phyloP scores from a whole-genome alignment of 2,329 filamentous ascomycete genomes.

The Coniochaeta hoffmannii region DNA sequence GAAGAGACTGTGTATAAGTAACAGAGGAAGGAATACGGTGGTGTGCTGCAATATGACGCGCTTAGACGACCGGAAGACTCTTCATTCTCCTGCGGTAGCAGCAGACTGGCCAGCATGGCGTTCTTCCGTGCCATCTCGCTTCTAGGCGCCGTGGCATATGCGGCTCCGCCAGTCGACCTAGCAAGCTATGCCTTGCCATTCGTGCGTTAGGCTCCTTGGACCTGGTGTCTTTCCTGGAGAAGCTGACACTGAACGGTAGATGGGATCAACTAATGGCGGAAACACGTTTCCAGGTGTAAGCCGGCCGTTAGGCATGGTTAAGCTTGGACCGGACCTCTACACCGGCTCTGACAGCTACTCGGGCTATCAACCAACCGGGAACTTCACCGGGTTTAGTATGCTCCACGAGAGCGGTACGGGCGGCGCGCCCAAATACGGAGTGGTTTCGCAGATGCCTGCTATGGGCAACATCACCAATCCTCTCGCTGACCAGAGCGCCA shows the following conservation, averaged over 20 bases:
- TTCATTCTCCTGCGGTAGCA: not conserved
- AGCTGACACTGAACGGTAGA: slow-evolving; percentile 22
- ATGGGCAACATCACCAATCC: slow-evolving; percentile 44
- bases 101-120: not conserved
- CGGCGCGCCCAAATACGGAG: slow-evolving; percentile 63
- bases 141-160: not conserved
- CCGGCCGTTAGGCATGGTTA: slow-evolving; percentile 39
- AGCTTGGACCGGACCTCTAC: slow-evolving; percentile 42
- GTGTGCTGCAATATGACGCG: not conserved
- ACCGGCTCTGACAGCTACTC: slow-evolving; percentile 44
- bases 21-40: not conserved
- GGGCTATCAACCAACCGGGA: slow-evolving; percentile 41
- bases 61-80: not conserved
- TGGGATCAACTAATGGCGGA: slow-evolving; percentile 35
- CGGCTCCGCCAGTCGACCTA: slow-evolving; percentile 14
- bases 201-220: slow-evolving; percentile 18
- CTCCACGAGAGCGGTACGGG: slow-evolving; percentile 62
- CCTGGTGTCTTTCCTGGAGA: slow-evolving; percentile 5
- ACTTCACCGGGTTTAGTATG: slow-evolving; percentile 54
- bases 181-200: slow-evolving; percentile 26
- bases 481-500: slow-evolving; percentile 46
- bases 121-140: not conserved
- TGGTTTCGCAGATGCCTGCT: slow-evolving; percentile 52
- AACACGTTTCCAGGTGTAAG: slow-evolving; percentile 44
- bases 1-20: not conserved